Base-by-base conservation (phyloP, 2,329 filamentous ascomycete genomes). In the Phyllosticta citrichinensis region DNA sequence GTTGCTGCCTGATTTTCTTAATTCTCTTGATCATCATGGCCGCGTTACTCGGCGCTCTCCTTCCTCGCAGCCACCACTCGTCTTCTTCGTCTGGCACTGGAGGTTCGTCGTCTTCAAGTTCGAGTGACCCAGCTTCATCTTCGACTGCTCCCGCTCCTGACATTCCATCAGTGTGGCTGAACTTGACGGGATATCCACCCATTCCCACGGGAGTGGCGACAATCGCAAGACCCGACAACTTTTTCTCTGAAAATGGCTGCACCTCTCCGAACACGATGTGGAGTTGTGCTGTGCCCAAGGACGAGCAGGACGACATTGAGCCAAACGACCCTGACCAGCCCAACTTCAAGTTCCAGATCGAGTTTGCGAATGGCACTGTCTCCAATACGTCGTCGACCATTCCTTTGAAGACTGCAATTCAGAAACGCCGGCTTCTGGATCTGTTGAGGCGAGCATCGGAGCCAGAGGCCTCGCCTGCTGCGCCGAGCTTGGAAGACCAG, bases 271-370 rank as follows among this genome's bases (percentile, higher is more conserved):
- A 84, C 3, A 89, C 88, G 0, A 73, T 94, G 60, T 97, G 92
- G 92, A 95, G 88, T 70, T 97, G 92, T 71, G 82, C 86, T 11
- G 74, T 96, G 17, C 91, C 92, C 2, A 91, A 91, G 70, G 89
- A 91, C 66, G 76, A 89, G 63, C 88, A 92, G 52, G 74, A 80
- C 3, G 79, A 81, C 1, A 83, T 87, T 52, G 76, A 79, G 1
- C 85, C 86, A 0, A 89, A 86, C 68, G 77, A 80, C 40, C 77
- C 85, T 0, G 81, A 87, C 64, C 83, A 90, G 68, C 91, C 92
- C 0, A 89, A 87, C 57, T 90, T 97, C 68, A 81, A 89, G 56
- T 79, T 97, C 64, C 83, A 94, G 66, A 92, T 97, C 62, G 74
- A 71, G 0, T 85, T 83, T 64, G 75, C 77, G 51, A 85, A 85